phyloP scores from a whole-genome alignment of 2,329 filamentous ascomycete species.

The Colletotrichum sp. region DNA sequence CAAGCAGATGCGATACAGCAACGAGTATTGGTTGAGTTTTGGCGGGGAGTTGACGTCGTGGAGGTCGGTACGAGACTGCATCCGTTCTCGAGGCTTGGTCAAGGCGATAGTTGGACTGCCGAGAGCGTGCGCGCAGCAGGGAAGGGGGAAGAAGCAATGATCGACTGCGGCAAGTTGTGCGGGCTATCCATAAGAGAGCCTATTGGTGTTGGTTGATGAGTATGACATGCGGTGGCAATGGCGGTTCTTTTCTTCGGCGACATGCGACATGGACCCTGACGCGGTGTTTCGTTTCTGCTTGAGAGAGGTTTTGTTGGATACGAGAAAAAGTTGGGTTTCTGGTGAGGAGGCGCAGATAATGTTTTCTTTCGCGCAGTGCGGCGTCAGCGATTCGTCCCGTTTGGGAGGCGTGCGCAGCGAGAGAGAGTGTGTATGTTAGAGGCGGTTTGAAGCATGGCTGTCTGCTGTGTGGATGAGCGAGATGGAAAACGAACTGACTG shows the following conservation, averaged over 20 bases:
- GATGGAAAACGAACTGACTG: background rate
- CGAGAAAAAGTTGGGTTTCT: background rate
- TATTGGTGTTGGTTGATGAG: background rate
- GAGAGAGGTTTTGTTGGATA: background rate
- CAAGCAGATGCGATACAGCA: background rate
- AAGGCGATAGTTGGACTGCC: background rate
- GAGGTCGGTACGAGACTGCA: background rate
- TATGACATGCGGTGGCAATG: background rate
- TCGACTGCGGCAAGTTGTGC: background rate
- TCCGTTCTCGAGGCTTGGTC: background rate
- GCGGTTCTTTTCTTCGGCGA: background rate
- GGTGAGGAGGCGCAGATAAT: background rate
- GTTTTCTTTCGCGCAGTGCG: background rate
- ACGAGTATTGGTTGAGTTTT: background rate
- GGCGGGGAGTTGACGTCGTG: background rate
- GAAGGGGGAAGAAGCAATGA: conserved; percentile 3
- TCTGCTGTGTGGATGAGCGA: background rate
- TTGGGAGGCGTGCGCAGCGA: background rate
- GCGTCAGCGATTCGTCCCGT: background rate
- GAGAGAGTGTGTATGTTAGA: background rate
- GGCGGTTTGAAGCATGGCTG: background rate
- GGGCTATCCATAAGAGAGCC: background rate
- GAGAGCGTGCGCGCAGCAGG: background rate
- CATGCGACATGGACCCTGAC: background rate
- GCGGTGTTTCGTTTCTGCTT: background rate